A percentile compares a stretch with the other conserved stretches of the same genome.
These are phyloP conservation scores for Cenchrus americanus DNA, from an alignment of 176 grass and related monocot genomes.

Conservation along the genomic window DNA sequence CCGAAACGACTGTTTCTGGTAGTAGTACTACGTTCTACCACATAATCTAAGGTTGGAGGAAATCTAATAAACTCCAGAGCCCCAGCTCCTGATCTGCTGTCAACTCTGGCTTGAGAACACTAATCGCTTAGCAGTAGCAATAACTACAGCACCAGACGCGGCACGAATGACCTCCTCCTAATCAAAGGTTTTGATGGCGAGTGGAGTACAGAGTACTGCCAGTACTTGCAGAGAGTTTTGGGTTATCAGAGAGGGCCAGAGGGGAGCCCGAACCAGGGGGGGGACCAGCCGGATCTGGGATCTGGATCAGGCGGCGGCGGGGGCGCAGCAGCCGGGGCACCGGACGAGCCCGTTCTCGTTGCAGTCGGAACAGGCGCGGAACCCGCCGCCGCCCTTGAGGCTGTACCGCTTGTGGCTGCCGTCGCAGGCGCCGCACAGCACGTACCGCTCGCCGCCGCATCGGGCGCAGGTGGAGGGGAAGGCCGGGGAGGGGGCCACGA, in stretches of 20 bases:
- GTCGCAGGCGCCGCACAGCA: conserved; percentile 65
- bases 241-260: conserved; percentile 6
- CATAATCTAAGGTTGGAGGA: conserved; percentile 31
- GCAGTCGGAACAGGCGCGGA: conserved; percentile 71
- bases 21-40: not conserved
- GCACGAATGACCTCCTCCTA: not conserved
- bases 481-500: conserved; percentile 19
- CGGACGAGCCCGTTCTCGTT: conserved; percentile 69
- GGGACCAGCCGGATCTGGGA: conserved; percentile 1
- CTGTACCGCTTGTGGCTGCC: conserved; percentile 73
- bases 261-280: not conserved
- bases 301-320: conserved; percentile 56
- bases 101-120: not conserved
- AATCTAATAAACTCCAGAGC: conserved; percentile 35
- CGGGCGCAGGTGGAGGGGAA: conserved; percentile 38
- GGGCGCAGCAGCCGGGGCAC: conserved; percentile 57
- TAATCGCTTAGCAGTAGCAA: conserved; percentile 10
- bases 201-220: not conserved
- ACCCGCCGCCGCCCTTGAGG: conserved; percentile 57
- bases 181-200: not conserved
- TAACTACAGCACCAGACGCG: not conserved
- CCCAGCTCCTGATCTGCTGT: conserved; percentile 6
- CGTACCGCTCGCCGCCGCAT: conserved; percentile 63
- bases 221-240: not conserved
- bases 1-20: not conserved